phyloP scores from a whole-genome alignment of 495 filamentous ascomycete species.

The Lasiosphaeris hirsuta region DNA sequence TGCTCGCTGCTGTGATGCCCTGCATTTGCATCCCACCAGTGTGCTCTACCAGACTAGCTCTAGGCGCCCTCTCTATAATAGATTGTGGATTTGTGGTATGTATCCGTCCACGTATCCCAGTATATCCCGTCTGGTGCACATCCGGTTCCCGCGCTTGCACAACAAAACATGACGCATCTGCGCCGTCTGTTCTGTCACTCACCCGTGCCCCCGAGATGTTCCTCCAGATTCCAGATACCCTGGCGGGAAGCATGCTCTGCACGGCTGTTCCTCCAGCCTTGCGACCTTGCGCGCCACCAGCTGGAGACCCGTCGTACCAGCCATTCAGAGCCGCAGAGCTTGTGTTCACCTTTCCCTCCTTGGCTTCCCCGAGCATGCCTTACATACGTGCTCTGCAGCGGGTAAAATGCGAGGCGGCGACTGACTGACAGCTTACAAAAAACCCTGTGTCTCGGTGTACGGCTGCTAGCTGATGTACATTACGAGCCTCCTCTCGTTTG shows the following conservation, averaged over 20 bases:
- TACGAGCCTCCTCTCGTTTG: neutral
- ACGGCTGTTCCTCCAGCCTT: constrained; percentile 3
- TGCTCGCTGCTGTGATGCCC: too few species aligned
- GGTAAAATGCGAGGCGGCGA: constrained; percentile 6
- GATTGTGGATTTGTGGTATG: too few species aligned
- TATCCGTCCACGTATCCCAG: too few species aligned
- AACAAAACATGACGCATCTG: neutral
- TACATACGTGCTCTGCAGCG: constrained; percentile 4
- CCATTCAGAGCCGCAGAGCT: constrained; percentile 17
- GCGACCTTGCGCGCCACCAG: neutral
- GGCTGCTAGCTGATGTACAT: too few species aligned
- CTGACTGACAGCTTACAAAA: constrained; percentile 13
- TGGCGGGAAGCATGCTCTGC: too few species aligned
- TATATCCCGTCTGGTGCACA: too few species aligned
- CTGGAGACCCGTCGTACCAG: constrained; percentile 3
- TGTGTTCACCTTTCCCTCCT: constrained; percentile 3
- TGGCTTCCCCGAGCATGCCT: neutral
- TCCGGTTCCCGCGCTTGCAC: too few species aligned
- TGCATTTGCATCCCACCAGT: too few species aligned
- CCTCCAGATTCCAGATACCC: too few species aligned
- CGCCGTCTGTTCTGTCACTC: neutral
- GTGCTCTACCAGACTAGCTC: too few species aligned
- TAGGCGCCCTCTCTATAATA: too few species aligned
- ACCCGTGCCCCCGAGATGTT: too few species aligned
- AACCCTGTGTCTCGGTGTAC: neutral